Conservation (phyloP, 208 protist species). For the Leishmania tarentolae region DNA sequence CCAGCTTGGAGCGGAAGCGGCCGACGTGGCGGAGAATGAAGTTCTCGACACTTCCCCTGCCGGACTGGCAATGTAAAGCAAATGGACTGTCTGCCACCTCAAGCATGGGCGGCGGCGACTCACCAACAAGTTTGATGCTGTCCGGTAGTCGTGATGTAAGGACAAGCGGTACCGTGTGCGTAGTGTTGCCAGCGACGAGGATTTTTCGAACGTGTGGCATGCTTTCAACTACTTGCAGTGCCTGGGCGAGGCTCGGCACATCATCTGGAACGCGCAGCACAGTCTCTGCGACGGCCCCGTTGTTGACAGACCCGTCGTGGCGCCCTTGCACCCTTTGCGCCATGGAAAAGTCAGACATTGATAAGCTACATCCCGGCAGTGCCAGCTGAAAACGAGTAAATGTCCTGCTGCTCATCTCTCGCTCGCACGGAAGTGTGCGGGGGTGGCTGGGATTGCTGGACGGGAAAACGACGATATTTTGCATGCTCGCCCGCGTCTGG, state of each 20-base stretch:
- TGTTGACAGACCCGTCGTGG: conserved; percentile 12
- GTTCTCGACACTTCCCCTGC: conserved; percentile 70
- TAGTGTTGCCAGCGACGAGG: conserved; percentile 51
- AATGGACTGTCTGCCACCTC: conserved; percentile 56
- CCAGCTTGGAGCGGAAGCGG: conserved; percentile 19
- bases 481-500: conserved; percentile 31
- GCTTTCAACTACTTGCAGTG: conserved; percentile 35
- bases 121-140: conserved; percentile 67
- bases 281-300: conserved; percentile 28
- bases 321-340: conserved; percentile 23
- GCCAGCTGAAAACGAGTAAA: conserved; percentile 41
- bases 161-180: conserved; percentile 49
- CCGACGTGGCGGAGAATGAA: conserved; percentile 77
- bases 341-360: conserved; percentile 47
- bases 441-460: conserved; percentile 16
- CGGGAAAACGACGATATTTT: conserved; percentile 34
- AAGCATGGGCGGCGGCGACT: conserved; percentile 65
- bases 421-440: conserved; percentile 19
- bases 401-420: conserved; percentile 24
- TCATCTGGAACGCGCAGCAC: conserved; percentile 65
- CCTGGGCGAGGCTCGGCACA: conserved; percentile 47
- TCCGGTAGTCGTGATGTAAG: conserved; percentile 63
- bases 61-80: conserved; percentile 61
- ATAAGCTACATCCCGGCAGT: conserved; percentile 36
- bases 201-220: conserved; percentile 74